phyloP scores from a whole-genome alignment of 805 yeast genomes.

The Ogataea naganishii region DNA sequence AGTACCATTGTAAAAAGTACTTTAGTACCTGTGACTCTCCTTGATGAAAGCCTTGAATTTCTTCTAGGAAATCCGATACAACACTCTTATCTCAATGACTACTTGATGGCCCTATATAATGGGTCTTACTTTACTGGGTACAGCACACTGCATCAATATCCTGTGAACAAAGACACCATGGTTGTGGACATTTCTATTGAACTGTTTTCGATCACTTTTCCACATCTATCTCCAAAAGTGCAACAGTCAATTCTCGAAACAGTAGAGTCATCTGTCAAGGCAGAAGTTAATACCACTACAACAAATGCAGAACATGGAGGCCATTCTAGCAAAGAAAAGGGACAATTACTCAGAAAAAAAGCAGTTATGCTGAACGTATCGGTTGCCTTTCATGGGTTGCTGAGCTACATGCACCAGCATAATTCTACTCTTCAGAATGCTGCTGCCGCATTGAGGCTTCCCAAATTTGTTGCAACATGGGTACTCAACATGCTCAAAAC shows the following conservation, averaged over 20 bases:
- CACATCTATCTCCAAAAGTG: constrained; percentile 63
- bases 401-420: constrained; percentile 21
- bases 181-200: constrained; percentile 75
- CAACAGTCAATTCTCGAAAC: constrained; percentile 86
- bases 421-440: constrained; percentile 6
- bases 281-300: constrained; percentile 5
- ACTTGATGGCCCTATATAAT: constrained; percentile 23
- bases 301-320: constrained; percentile 7
- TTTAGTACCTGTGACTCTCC: constrained; percentile 15
- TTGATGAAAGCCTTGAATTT: constrained; percentile 27
- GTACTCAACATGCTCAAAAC: constrained; percentile 20
- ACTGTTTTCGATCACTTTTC: constrained; percentile 62
- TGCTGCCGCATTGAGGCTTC: constrained; percentile 7
- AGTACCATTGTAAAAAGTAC: constrained; percentile 20
- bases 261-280: constrained; percentile 42
- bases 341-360: constrained; percentile 15
- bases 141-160: constrained; percentile 23
- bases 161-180: constrained; percentile 40
- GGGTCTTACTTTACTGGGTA: constrained; percentile 21
- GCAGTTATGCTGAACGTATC: constrained; percentile 57
- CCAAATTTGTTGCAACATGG: constrained; percentile 13
- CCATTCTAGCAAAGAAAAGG: constrained; percentile 2
- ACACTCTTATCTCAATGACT: constrained; percentile 32
- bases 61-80: constrained; percentile 27
- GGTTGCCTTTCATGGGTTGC: constrained; percentile 51